Evolutionary conservation across 495 filamentous ascomycete genomes (phyloP), one percentile per base, ranked within the genome.

Genomic region (Talaromyces adpressus): DNA sequence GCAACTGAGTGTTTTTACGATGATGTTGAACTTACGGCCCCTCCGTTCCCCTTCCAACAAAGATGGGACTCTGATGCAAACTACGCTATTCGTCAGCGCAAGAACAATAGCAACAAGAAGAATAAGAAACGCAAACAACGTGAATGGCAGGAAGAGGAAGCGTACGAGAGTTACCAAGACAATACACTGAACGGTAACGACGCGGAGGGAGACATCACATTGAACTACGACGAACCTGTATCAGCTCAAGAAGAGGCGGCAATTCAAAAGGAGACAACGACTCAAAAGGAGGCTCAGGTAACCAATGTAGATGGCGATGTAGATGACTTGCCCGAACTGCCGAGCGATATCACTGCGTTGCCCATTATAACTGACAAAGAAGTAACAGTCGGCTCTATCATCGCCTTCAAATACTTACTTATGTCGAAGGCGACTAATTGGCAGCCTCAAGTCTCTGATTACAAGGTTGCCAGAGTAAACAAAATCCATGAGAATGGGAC

Each of bases 1-100:
- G 93, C 92, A 53, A 88, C 92, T 11, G 94, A 98, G 71, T 97
- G 94, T 71, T 83, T 88, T 64, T 75, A 86, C 57, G 85, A 92
- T 23, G 85, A 85, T n/a, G 77, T 92, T 57, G 75, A 85, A 62
- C 78, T 97, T 34, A 91, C 84, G 62, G 81, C 87, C 22, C 93
- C 94, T 0, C 90, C 90, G 3, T 98, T 96, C 70, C 94, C 94
- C 0, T 98, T 98, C 66, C 77, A 87, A 12, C 91, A 96, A 72
- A 85, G 89, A 59, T 97, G 92, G 92, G 91, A 97, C 73, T 78
- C 82, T 3, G 87, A 91, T 60, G 89, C 93, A 63, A 77, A 85
- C 67, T 73, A 75, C 20, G 63, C 71, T 7, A 79, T 83, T 25
- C 68, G 72, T 23, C 68, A 70, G 23, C 73, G 68, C 8, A 75